Conservation (phyloP, 805 yeast genomes). For the Metschnikowia aberdeeniae region DNA sequence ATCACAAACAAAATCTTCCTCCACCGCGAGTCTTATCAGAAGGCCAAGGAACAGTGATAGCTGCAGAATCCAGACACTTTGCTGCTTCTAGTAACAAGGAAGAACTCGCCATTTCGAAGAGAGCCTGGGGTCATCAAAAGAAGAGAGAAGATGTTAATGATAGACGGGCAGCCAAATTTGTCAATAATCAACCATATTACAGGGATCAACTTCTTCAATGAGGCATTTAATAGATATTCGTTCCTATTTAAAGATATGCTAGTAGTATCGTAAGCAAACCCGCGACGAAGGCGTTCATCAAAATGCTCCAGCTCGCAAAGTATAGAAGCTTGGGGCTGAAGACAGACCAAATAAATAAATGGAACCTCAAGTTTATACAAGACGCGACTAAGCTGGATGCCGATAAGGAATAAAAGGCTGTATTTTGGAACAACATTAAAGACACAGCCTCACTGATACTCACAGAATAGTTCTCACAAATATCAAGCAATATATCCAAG, state of each 20-base stretch:
- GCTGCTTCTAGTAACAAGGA: constrained; percentile 36
- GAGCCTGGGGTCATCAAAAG: constrained; percentile 57
- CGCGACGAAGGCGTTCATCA: constrained; percentile 33
- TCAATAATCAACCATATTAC: constrained; percentile 77
- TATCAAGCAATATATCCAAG: constrained; percentile 21
- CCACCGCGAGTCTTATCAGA: constrained; percentile 41
- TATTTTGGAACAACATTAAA: neutral
- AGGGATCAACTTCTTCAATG: constrained; percentile 40
- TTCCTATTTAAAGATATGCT: neutral
- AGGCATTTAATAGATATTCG: neutral
- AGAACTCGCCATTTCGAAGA: constrained; percentile 42
- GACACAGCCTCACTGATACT: neutral
- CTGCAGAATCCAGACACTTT: constrained; percentile 51
- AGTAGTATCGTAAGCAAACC: constrained; percentile 22
- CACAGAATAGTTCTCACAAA: neutral
- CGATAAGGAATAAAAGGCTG: constrained; percentile 53
- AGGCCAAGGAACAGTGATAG: constrained; percentile 43
- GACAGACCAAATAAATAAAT: constrained; percentile 95
- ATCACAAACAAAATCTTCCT: constrained; percentile 41
- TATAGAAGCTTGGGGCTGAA: constrained; percentile 90
- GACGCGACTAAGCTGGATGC: constrained; percentile 60
- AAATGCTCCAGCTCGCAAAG: constrained; percentile 68
- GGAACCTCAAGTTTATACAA: constrained; percentile 73
- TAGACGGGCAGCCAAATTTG: constrained; percentile 60
- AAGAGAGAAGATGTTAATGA: constrained; percentile 50